phyloP scores from a whole-genome alignment of 768 basidiomycete species.

The Leccinum arenicola region DNA sequence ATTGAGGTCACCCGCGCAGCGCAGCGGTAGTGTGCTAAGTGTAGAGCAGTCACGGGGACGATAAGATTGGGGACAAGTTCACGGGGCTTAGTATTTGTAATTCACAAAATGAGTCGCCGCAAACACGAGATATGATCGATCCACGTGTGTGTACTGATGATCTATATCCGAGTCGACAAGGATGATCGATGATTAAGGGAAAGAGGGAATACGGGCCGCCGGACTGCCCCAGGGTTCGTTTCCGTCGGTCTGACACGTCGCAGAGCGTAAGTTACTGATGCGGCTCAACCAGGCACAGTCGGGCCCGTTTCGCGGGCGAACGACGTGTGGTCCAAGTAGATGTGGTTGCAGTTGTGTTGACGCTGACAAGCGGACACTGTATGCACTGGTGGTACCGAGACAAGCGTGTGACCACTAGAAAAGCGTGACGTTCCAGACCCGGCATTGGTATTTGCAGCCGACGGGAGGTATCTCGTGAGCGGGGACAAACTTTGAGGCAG shows the following conservation, averaged over 20 bases:
- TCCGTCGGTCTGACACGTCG: not conserved
- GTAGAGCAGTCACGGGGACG: not conserved
- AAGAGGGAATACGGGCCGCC: not conserved
- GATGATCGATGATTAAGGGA: not conserved
- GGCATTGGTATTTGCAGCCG: no score
- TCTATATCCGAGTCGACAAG: not conserved
- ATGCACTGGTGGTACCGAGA: no score
- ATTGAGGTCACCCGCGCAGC: not conserved
- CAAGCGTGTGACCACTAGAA: no score
- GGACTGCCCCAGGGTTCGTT: not conserved
- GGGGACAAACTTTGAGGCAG: no score
- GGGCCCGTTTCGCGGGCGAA: no score
- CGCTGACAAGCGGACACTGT: no score
- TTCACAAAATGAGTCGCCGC: not conserved
- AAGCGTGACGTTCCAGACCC: no score
- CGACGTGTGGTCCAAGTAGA: no score
- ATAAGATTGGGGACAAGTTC: slow-evolving; percentile 1
- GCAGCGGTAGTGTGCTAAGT: not conserved
- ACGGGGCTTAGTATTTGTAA: not conserved
- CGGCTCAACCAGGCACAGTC: no score
- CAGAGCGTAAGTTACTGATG: no score
- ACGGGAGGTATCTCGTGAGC: no score
- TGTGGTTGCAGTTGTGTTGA: no score
- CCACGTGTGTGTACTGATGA: slow-evolving; percentile 6
- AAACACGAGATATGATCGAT: slow-evolving; percentile 1